phyloP scores from a whole-genome alignment of 1,284 basidiomycete species.

The Mrakiaceae sp. region DNA sequence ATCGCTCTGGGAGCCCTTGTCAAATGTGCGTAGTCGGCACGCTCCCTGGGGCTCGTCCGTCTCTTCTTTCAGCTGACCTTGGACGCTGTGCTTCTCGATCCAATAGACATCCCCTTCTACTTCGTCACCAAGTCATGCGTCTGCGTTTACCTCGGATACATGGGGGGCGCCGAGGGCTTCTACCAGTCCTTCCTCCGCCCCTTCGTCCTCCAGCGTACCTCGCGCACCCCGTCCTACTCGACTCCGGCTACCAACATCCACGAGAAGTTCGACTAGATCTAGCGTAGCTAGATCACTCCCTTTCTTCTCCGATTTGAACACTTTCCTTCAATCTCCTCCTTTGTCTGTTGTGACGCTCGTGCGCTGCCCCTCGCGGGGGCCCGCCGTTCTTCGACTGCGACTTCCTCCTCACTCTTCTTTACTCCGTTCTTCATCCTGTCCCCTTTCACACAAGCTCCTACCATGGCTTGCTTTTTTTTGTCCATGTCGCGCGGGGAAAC shows the following conservation, averaged over 20 bases:
- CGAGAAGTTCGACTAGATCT: constrained; percentile 11
- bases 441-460: too few species aligned
- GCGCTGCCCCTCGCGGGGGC: too few species aligned
- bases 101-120: constrained; percentile 44
- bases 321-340: constrained; percentile 4
- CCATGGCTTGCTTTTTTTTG: too few species aligned
- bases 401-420: too few species aligned
- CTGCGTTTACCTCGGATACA: constrained; percentile 27
- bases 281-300: neutral
- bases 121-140: constrained; percentile 79
- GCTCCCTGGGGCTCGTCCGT: neutral
- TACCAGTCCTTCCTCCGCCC: constrained; percentile 59
- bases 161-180: constrained; percentile 54
- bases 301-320: neutral
- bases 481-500: too few species aligned
- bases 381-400: too few species aligned
- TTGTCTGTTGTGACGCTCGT: neutral
- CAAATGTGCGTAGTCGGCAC: neutral
- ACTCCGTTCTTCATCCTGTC: too few species aligned
- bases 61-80: neutral
- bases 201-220: constrained; percentile 25
- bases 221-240: neutral
- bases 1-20: constrained; percentile 28
- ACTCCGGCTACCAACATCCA: neutral
- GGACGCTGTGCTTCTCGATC: neutral